Percentiles rank a stretch among this genome's conserved stretches.
phyloP scores from a whole-genome alignment of 805 yeast species.

The Saccharomyces eubayanus region DNA sequence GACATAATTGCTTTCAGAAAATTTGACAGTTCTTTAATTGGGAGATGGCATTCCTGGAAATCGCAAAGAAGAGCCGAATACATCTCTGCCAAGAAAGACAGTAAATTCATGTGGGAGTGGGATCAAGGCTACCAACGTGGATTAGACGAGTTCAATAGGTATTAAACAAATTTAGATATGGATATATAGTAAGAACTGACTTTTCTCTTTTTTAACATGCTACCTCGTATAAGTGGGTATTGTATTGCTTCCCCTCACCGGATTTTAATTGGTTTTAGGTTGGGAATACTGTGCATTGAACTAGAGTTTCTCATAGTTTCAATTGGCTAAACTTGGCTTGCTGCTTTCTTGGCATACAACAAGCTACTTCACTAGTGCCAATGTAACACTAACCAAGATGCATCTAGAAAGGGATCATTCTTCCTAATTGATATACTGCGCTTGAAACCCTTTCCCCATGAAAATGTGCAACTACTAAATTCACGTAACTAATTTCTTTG shows the following conservation, averaged over 20 bases:
- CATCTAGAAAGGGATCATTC: too few relatives aligned
- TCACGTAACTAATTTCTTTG: too few relatives aligned
- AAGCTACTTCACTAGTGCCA: too few relatives aligned
- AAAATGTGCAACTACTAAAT: too few relatives aligned
- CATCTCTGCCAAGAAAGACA: conserved; percentile 43
- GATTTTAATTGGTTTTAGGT: background rate
- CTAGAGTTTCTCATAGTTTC: too few relatives aligned
- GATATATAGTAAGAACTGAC: background rate
- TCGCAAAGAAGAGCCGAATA: conserved; percentile 57
- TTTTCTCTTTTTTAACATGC: background rate
- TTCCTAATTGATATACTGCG: too few relatives aligned
- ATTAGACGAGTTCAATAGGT: conserved; percentile 24
- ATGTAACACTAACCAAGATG: too few relatives aligned
- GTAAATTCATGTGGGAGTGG: conserved; percentile 74
- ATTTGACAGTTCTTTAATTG: conserved; percentile 63
- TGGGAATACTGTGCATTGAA: too few relatives aligned
- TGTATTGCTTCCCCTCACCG: background rate
- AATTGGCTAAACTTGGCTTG: too few relatives aligned
- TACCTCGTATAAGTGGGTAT: background rate
- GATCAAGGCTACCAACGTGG: conserved; percentile 78
- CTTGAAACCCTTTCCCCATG: too few relatives aligned
- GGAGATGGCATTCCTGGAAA: conserved; percentile 67
- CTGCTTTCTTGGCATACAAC: too few relatives aligned
- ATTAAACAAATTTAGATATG: background rate
- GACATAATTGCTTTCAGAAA: conserved; percentile 65